Conservation (phyloP, 192 early-diverging fungal genomes). For the Diversispora epigaea region DNA sequence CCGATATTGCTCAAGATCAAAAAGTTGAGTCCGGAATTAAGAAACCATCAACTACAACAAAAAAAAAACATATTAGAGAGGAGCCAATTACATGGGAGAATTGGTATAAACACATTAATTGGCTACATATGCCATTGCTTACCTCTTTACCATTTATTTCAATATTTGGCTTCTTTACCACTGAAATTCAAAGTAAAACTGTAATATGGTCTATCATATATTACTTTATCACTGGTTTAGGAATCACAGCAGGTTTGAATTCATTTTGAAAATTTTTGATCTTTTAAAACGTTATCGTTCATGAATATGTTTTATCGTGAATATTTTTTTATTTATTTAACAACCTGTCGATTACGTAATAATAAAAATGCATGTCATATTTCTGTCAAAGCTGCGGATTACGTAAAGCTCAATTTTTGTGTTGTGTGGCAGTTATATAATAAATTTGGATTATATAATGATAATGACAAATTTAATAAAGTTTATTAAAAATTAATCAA, state of each 20-base stretch:
- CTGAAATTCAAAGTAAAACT: conserved; percentile 67
- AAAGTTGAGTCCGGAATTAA: too few species aligned
- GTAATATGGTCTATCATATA: conserved; percentile 67
- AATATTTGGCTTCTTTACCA: conserved; percentile 75
- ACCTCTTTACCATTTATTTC: conserved; percentile 72
- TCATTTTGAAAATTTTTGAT: too few species aligned
- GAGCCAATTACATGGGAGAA: conserved; percentile 48
- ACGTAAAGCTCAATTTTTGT: too few species aligned
- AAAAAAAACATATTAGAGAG: conserved; percentile 6
- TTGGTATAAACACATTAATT: conserved; percentile 62
- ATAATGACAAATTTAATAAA: too few species aligned
- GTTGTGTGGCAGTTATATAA: too few species aligned
- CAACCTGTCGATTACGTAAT: conserved; percentile 16
- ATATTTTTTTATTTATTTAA: not conserved
- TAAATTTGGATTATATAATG: too few species aligned
- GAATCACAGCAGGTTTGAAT: conserved; percentile 75
- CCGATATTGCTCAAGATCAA: too few species aligned
- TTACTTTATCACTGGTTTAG: conserved; percentile 79
- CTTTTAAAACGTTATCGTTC: not conserved
- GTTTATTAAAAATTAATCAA: too few species aligned
- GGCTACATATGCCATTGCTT: conserved; percentile 66
- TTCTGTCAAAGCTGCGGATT: too few species aligned
- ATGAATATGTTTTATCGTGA: not conserved
- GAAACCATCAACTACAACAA: not conserved
- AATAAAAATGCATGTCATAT: too few species aligned